Evolutionary conservation across 2,329 filamentous ascomycete species (phyloP).

Genomic region (Aspergillus versicolor): DNA sequence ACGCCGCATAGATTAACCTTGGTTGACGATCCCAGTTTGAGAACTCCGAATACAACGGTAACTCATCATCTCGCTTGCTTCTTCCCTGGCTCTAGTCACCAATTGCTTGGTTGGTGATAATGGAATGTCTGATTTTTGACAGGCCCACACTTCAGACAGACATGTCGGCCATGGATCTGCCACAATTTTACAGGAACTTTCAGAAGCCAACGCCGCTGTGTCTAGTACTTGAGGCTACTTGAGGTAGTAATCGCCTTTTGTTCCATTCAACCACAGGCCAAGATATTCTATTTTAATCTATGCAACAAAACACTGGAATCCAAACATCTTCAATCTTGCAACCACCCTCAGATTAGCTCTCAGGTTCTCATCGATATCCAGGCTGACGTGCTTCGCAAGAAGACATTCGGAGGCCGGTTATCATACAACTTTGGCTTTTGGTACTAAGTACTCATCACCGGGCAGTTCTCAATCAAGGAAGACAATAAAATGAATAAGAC

Average conservation of each 20-base stretch:
- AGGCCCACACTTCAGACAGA: neutral
- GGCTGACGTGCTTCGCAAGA: slow-evolving; percentile 19
- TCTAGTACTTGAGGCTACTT: neutral
- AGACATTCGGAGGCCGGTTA: slow-evolving; percentile 35
- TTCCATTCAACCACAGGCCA: neutral
- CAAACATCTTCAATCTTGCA: neutral
- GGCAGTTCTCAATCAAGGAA: slow-evolving; percentile 19
- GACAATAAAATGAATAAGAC: neutral
- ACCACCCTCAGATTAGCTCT: slow-evolving; percentile 48
- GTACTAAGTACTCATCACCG: slow-evolving; percentile 38
- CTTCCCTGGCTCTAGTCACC: neutral
- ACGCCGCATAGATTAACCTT: neutral
- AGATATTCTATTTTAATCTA: neutral
- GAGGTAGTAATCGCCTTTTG: neutral
- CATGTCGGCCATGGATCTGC: neutral
- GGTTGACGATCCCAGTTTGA: neutral
- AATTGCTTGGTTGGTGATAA: no score
- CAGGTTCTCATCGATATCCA: slow-evolving; percentile 46
- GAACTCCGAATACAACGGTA: neutral
- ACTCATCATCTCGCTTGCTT: neutral
- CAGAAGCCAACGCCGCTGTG: neutral
- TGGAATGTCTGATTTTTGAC: neutral
- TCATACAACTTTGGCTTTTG: slow-evolving; percentile 49
- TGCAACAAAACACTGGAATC: neutral
- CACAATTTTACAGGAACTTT: no score